phyloP scores from a whole-genome alignment of 192 early-diverging fungal genomes.

The Spinellus fusiger region DNA sequence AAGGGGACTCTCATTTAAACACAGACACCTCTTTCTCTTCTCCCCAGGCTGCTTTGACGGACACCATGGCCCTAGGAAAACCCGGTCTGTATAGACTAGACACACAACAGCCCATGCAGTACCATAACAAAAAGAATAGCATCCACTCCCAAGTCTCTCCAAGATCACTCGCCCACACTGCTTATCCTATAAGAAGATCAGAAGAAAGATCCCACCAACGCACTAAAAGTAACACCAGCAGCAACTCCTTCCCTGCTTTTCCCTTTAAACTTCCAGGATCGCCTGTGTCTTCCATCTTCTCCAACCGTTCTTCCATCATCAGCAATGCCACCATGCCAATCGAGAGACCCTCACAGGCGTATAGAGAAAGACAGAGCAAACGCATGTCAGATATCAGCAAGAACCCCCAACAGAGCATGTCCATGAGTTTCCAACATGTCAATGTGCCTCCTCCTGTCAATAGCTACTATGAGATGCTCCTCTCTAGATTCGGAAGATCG shows the following conservation, averaged over 20 bases:
- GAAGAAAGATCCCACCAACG: background rate
- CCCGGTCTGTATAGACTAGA: background rate
- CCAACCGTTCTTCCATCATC: slow-evolving; percentile 1
- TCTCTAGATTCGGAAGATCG: slow-evolving; percentile 14
- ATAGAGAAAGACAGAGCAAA: slow-evolving; percentile 26
- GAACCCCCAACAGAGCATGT: background rate
- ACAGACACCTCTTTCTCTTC: background rate
- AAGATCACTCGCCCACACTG: background rate
- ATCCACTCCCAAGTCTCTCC: too few relatives aligned
- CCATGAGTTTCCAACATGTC: background rate
- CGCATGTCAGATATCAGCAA: slow-evolving; percentile 21
- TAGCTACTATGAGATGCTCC: slow-evolving; percentile 8
- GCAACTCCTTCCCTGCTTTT: background rate
- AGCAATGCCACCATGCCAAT: slow-evolving; percentile 1
- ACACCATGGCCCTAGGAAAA: background rate
- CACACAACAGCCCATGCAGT: background rate
- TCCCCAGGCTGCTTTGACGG: background rate
- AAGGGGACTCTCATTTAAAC: background rate
- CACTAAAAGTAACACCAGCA: background rate
- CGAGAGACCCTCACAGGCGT: slow-evolving; percentile 22
- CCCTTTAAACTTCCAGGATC: slow-evolving; percentile 21
- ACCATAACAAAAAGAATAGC: background rate
- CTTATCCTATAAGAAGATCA: background rate
- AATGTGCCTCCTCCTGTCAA: background rate
- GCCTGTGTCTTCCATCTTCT: background rate